These are phyloP conservation scores for Pleodorina starrii DNA, from an alignment of 139 green algal genomes.

Conservation along the genomic window DNA sequence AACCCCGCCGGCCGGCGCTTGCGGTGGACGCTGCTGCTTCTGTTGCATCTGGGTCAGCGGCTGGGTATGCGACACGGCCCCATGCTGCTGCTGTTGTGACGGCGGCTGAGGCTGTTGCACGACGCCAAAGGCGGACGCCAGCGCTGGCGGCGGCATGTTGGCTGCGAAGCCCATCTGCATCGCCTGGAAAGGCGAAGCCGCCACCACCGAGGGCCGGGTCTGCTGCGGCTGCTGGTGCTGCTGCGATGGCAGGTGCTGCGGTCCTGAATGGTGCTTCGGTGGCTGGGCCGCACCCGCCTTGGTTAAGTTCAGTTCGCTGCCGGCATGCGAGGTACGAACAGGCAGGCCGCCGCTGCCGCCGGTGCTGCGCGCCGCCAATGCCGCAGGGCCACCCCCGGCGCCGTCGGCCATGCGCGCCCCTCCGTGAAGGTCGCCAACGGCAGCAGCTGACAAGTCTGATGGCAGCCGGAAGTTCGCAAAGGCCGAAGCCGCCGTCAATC, in stretches of 20 bases:
- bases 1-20: not conserved
- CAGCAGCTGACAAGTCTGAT: not conserved
- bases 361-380: not conserved
- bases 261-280: not conserved
- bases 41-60: not conserved
- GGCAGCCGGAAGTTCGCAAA: constrained; percentile 29
- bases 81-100: not conserved
- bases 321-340: not conserved
- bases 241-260: not conserved
- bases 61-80: not conserved
- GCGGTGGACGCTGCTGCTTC: not conserved
- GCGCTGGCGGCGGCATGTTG: not conserved
- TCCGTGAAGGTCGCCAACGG: not conserved
- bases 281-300: not conserved
- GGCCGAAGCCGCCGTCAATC: not conserved
- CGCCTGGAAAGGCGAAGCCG: not conserved
- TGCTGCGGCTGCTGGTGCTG: not conserved
- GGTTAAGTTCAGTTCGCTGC: not conserved
- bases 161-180: constrained; percentile 16
- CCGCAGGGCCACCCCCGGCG: not conserved
- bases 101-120: not conserved
- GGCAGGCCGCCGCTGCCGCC: not conserved
- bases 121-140: not conserved
- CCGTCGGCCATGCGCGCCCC: not conserved
- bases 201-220: not conserved